phyloP scores from a whole-genome alignment of 257 asterid species.

The Petunia secreta region DNA sequence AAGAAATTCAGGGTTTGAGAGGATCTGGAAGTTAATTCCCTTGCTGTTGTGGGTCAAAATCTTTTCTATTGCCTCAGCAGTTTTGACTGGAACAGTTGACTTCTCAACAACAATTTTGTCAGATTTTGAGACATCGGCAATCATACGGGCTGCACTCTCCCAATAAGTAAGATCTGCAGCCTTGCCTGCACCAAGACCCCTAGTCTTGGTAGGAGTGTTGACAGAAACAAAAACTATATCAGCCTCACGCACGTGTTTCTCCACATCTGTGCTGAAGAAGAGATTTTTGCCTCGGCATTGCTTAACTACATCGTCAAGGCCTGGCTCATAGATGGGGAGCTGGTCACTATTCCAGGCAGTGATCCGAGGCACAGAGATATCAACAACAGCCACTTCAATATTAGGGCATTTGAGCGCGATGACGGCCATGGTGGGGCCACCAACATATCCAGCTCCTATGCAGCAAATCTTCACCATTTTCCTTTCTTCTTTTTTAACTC shows the following conservation, averaged over 20 bases:
- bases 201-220: slow-evolving; percentile 92
- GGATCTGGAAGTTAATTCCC: slow-evolving; percentile 80
- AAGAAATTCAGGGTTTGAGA: slow-evolving; percentile 85
- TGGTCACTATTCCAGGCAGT: slow-evolving; percentile 90
- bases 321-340: slow-evolving; percentile 96
- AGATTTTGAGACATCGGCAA: slow-evolving; percentile 88
- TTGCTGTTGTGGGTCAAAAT: slow-evolving; percentile 84
- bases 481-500: slow-evolving; percentile 36
- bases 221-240: slow-evolving; percentile 90
- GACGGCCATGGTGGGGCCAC: slow-evolving; percentile 97
- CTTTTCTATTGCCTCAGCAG: slow-evolving; percentile 91
- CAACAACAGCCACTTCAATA: slow-evolving; percentile 81
- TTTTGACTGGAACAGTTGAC: slow-evolving; percentile 90
- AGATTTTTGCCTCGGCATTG: slow-evolving; percentile 92
- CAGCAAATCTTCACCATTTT: slow-evolving; percentile 98
- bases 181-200: slow-evolving; percentile 97
- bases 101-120: slow-evolving; percentile 91
- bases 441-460: slow-evolving; percentile 92
- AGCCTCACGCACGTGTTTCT: slow-evolving; percentile 79
- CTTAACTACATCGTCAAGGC: slow-evolving; percentile 92
- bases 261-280: slow-evolving; percentile 95
- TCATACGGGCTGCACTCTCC: slow-evolving; percentile 98
- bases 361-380: slow-evolving; percentile 85
- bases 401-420: slow-evolving; percentile 91
- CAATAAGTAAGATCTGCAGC: slow-evolving; percentile 95